Evolutionary conservation across 106 monocot genomes (phyloP).

Genomic region (Dendrobium catenatum): DNA sequence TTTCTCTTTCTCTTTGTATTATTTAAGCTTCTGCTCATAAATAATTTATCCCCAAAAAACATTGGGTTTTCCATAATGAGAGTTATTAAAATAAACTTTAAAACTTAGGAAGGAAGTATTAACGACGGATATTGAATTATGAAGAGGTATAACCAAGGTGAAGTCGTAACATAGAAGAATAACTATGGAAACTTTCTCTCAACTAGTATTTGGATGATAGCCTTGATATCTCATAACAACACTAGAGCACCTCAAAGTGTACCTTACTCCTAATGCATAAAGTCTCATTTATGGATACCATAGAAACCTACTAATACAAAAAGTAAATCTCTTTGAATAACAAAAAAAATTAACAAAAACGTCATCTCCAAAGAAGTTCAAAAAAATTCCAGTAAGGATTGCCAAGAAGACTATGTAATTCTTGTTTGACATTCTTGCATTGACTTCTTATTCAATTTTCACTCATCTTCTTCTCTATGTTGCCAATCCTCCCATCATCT

Average conservation of each 20-base stretch:
- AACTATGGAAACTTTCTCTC: not conserved
- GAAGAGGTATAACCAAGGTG: not conserved
- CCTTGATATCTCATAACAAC: not conserved
- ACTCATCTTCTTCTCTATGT: not conserved
- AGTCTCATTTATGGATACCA: not conserved
- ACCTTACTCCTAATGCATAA: not conserved
- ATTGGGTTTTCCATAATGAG: no score
- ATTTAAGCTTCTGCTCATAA: no score
- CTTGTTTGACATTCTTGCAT: not conserved
- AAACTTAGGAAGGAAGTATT: no score
- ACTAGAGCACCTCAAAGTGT: not conserved
- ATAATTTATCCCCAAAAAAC: no score
- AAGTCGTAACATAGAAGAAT: not conserved
- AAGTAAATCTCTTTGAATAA: not conserved
- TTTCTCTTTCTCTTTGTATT: no score
- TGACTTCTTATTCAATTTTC: not conserved
- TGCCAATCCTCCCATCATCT: not conserved
- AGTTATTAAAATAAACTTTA: no score
- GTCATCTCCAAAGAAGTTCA: not conserved
- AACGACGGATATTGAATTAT: not conserved
- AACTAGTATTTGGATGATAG: not conserved
- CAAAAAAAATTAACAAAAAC: not conserved
- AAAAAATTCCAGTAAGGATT: not conserved
- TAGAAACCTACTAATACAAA: not conserved
- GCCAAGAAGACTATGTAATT: not conserved